Base-by-base conservation (phyloP, 345 rosid genomes). In the Mallotus nudiflorus region DNA sequence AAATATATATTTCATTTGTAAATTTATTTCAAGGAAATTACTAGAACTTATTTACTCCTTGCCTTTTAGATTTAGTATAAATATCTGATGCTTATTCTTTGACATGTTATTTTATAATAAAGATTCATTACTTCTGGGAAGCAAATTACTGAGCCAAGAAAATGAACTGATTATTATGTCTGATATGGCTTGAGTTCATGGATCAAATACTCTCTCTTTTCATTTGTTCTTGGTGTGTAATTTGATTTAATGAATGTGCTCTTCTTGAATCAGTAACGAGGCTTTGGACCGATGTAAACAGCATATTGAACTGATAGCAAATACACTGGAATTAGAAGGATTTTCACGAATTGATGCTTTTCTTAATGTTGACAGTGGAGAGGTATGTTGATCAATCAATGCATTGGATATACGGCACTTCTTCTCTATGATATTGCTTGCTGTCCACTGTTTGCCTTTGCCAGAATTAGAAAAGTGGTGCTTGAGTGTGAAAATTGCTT, bases 291-390 rank as follows among this genome's bases (percentile, higher is more conserved):
- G 63, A 82, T 91, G 96, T 74, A 89, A 90, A 76, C 84, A 86
- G 24, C 75, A 77, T 39, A 91, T 90, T 18, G 93, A 91, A 77
- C 82, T 91, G 60, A 87, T 91, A 58, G 95, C 97, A 19, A 84
- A 90, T 75, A 83, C 91, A 35, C 82, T 89, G 51, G 85, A 83
- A 62, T 68, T 91, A 46, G 95, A 94, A 83, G 96, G 98, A 53
- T 91, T 94, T 79, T 87, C 98, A 54, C 83, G 98, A 65, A 86
- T 94, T 11, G 98, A 91, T 75, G 96, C 97, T 76, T 94, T 94
- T 63, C 92, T 88, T 70, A 81, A 94, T 53, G 96, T 87, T 65
- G 97, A 94, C 57, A 86, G 66, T 56, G 97, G 98, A 82, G 98
- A 94, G 96, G 97, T 91, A 84, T 33, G 80, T 61, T 31, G 18